These are phyloP conservation scores for Parietichytrium sp. DNA, from an alignment of 108 stramenopile species.

Conservation along the genomic window DNA sequence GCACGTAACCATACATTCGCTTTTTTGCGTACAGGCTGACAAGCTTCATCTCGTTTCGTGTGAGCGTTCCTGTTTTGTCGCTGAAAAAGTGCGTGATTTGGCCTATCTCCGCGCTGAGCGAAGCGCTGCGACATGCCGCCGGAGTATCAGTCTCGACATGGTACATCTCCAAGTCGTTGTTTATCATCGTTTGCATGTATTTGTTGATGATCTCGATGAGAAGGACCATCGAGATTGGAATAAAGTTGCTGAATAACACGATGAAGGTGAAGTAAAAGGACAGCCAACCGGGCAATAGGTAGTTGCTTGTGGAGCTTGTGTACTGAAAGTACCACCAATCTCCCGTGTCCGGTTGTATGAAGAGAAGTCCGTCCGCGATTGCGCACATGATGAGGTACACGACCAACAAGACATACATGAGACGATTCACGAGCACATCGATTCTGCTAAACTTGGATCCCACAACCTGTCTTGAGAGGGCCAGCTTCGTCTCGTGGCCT, in stretches of 20 bases:
- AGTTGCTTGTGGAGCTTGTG: background rate
- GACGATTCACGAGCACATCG: constrained; percentile 63
- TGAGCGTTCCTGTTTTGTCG: constrained; percentile 94
- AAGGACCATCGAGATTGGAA: constrained; percentile 68
- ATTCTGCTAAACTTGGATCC: constrained; percentile 87
- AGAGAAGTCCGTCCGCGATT: constrained; percentile 28
- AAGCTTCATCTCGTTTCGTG: constrained; percentile 95
- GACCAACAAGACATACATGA: constrained; percentile 49
- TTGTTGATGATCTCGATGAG: constrained; percentile 66
- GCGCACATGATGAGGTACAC: constrained; percentile 40
- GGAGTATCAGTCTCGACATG: constrained; percentile 59
- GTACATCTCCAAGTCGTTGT: constrained; percentile 60
- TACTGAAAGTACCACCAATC: constrained; percentile 50
- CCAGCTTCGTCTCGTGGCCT: constrained; percentile 87
- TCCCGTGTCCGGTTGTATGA: background rate
- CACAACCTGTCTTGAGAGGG: constrained; percentile 81
- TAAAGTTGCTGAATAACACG: constrained; percentile 72
- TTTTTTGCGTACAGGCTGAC: constrained; percentile 86
- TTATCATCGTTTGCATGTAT: constrained; percentile 55
- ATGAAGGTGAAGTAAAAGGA: constrained; percentile 76
- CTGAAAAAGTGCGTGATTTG: constrained; percentile 58
- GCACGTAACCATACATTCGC: constrained; percentile 70
- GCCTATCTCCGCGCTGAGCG: constrained; percentile 62
- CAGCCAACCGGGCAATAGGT: constrained; percentile 54
- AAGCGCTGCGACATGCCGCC: constrained; percentile 53